Conservation (phyloP, 257 asterid genomes). For the Oldenlandia corymbosa region DNA sequence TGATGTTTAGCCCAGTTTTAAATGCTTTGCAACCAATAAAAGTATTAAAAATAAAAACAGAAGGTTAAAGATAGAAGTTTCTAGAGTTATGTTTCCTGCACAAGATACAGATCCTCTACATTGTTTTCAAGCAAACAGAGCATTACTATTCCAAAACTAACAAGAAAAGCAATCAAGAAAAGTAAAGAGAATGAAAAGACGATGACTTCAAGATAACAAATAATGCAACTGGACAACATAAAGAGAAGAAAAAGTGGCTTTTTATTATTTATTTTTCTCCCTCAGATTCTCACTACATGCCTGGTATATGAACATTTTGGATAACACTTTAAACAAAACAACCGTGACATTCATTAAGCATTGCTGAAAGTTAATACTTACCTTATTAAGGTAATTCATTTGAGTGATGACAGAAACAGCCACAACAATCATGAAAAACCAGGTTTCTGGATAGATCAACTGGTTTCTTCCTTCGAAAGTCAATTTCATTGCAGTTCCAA, state of each 20-base stretch:
- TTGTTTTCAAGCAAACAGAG: not conserved
- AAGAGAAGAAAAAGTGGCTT: no score
- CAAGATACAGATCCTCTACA: no score
- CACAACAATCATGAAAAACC: slow-evolving; percentile 69
- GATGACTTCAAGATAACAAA: not conserved
- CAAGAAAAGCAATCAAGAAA: not conserved
- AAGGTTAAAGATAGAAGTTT: not conserved
- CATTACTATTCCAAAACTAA: not conserved
- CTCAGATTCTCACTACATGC: not conserved
- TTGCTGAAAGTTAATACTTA: slow-evolving; percentile 18
- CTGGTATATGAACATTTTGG: no score
- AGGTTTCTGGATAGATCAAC: slow-evolving; percentile 66
- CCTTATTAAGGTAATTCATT: slow-evolving; percentile 94
- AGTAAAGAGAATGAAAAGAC: not conserved
- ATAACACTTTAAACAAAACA: slow-evolving; percentile 2
- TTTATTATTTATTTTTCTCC: no score
- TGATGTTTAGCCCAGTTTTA: no score
- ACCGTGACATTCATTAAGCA: no score
- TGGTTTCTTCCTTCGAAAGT: slow-evolving; percentile 85
- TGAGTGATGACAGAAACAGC: slow-evolving; percentile 72
- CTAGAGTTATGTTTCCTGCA: not conserved
- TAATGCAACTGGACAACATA: not conserved
- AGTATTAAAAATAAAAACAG: no score
- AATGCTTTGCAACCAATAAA: not conserved
- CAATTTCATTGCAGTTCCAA: slow-evolving; percentile 74